phyloP scores from a whole-genome alignment of 257 asterid genomes.

The Scutellaria minor region DNA sequence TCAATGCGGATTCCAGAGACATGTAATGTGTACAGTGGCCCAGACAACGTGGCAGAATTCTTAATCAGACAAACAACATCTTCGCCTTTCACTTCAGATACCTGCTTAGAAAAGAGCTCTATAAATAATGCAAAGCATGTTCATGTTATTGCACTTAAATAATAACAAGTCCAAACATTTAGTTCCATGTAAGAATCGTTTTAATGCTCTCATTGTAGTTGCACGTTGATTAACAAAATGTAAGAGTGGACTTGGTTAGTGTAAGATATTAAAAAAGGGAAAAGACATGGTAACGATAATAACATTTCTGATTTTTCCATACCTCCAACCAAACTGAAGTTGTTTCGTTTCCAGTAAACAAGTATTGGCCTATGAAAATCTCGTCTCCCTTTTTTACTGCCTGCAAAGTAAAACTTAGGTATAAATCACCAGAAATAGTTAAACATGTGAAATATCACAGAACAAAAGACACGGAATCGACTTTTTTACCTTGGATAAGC shows the following conservation, averaged over 20 bases:
- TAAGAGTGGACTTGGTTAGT: slow-evolving; percentile 10
- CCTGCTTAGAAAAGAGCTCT: slow-evolving; percentile 50
- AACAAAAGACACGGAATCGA: background rate
- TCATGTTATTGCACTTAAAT: slow-evolving; percentile 5
- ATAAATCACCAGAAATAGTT: background rate
- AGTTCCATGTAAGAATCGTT: background rate
- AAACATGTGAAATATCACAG: background rate
- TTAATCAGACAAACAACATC: slow-evolving; percentile 84
- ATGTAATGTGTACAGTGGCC: slow-evolving; percentile 82
- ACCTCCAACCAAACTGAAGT: slow-evolving; percentile 73
- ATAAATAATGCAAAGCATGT: slow-evolving; percentile 16
- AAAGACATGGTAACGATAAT: background rate
- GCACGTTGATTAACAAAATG: slow-evolving; percentile 24
- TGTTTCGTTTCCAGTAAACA: slow-evolving; percentile 70
- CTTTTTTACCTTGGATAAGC: slow-evolving; percentile 59
- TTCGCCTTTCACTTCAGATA: slow-evolving; percentile 68
- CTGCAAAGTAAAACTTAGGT: slow-evolving; percentile 34
- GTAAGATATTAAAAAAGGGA: background rate
- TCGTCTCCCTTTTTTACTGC: slow-evolving; percentile 58
- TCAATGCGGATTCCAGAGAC: slow-evolving; percentile 76
- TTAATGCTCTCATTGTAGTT: background rate
- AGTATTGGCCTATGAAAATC: slow-evolving; percentile 67
- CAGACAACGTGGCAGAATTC: slow-evolving; percentile 84
- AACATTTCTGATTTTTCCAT: slow-evolving; percentile 14
- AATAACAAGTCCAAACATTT: background rate